phyloP scores from a whole-genome alignment of 1,284 basidiomycete species.

The Trametes sp. region DNA sequence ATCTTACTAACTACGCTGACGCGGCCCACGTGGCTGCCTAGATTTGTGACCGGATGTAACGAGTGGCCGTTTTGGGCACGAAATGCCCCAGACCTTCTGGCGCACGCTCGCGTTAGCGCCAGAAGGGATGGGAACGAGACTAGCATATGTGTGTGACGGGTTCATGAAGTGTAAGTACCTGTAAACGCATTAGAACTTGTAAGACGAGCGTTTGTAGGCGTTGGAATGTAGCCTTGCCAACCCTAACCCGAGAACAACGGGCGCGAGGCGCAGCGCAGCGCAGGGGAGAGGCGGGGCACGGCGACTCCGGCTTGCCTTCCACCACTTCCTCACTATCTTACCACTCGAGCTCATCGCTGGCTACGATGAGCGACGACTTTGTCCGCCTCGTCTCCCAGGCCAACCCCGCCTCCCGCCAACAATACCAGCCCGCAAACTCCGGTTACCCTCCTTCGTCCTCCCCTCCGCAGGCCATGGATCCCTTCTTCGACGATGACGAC shows the following conservation, averaged over 20 bases:
- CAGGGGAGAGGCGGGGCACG: too few relatives aligned
- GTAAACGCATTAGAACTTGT: too few relatives aligned
- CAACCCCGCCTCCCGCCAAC: slow-evolving; percentile 68
- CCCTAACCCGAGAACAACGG: too few relatives aligned
- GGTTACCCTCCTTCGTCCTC: slow-evolving; percentile 62
- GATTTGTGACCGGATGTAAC: slow-evolving; percentile 1
- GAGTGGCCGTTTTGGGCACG: slow-evolving; percentile 8
- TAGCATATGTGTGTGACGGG: too few relatives aligned
- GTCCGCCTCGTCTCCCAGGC: slow-evolving; percentile 73
- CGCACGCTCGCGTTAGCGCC: background rate
- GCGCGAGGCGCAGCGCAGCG: too few relatives aligned
- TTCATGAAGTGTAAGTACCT: too few relatives aligned
- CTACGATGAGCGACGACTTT: slow-evolving; percentile 75
- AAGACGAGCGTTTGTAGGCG: too few relatives aligned
- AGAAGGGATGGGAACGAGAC: too few relatives aligned
- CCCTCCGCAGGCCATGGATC: slow-evolving; percentile 57
- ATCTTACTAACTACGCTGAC: too few relatives aligned
- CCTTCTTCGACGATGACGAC: slow-evolving; percentile 82
- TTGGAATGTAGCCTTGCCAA: too few relatives aligned
- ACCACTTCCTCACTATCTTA: slow-evolving; percentile 15
- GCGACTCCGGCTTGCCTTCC: too few relatives aligned
- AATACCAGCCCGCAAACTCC: slow-evolving; percentile 63
- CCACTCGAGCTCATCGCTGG: slow-evolving; percentile 36
- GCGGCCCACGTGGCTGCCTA: too few relatives aligned
- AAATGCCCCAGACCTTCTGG: slow-evolving; percentile 19